Evolutionary conservation across 2,329 filamentous ascomycete species (phyloP), one percentile per base, ranked within the genome.

Genomic region (Coleophoma cylindrospora): DNA sequence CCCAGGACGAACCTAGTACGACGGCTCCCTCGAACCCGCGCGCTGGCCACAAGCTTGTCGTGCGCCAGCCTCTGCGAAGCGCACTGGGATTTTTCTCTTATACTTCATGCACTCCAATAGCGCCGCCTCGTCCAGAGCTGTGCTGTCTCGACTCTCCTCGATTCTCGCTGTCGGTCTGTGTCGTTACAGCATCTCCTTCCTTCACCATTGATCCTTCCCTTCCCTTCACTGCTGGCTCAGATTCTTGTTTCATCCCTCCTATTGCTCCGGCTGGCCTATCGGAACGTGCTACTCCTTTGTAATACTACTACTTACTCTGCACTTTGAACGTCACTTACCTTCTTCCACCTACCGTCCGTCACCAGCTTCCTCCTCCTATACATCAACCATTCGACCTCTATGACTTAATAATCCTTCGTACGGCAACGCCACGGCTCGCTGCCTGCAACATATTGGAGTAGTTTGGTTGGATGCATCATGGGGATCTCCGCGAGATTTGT

Each of bases 61-160:
- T 60, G 56, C 53, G 41, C 51, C 45, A 43, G 45, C n/a, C 33
- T 34, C 48, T 22, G 19, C 19, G 47, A 34, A 48, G 27, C 15
- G 12, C 54, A 52, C 57, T 54, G 57, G 56, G 56, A 50, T 43
- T 48, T 48, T 45, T 61, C 47, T 58, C 57, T 63, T 64, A 63
- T 65, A 64, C 59, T 58, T 63, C 58, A 64, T 64, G 57, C 59
- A 53, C 50, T 58, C 59, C 61, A 55, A 53, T 51, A 58, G 45
- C 47, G 51, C 47, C 50, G 47, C 51, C 49, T 55, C 38, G 52
- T 48, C 55, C 51, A 33, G 44, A 53, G 36, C 36, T 27, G 27
- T 27, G 27, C 27, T 27, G 52, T 57, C 55, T 58, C 52, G 50
- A 57, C 54, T 44, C 57, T 61, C 52, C 59, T 58, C 59, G 56